These are phyloP conservation scores for Coccomyxa sp. DNA, from an alignment of 139 green algal species.

Conservation along the genomic window DNA sequence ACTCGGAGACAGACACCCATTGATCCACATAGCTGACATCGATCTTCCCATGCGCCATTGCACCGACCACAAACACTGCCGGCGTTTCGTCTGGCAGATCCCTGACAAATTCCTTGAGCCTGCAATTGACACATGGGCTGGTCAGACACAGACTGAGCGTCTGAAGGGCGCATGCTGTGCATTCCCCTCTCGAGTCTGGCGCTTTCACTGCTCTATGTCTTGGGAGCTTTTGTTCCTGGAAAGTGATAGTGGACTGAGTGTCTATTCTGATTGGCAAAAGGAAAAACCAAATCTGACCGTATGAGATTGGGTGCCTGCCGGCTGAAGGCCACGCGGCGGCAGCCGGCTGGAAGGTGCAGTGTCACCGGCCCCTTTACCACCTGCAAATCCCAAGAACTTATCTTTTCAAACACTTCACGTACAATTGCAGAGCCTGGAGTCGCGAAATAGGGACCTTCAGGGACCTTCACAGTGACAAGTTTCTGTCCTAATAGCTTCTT, in stretches of 20 bases:
- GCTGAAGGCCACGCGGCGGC: constrained; percentile 77
- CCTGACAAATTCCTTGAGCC: constrained; percentile 38
- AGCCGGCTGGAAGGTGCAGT: constrained; percentile 69
- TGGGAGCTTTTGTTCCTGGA: too few species aligned
- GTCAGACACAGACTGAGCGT: too few species aligned
- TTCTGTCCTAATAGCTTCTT: too few species aligned
- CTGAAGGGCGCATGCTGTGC: too few species aligned
- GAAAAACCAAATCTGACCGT: too few species aligned
- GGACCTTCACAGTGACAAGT: too few species aligned
- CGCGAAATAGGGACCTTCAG: too few species aligned
- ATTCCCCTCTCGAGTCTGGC: too few species aligned
- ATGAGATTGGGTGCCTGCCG: constrained; percentile 55
- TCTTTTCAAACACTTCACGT: neutral
- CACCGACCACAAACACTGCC: constrained; percentile 87
- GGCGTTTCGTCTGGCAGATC: constrained; percentile 37
- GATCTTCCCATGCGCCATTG: constrained; percentile 89
- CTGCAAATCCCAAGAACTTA: constrained; percentile 26
- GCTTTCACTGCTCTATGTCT: too few species aligned
- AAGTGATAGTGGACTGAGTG: too few species aligned
- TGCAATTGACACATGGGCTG: constrained; percentile 19
- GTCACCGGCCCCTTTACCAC: constrained; percentile 87
- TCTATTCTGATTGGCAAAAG: too few species aligned
- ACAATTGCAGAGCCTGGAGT: too few species aligned
- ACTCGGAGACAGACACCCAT: constrained; percentile 85
- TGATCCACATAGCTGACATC: constrained; percentile 80